phyloP scores from a whole-genome alignment of 2,329 filamentous ascomycete species.

The Colletotrichum siamense region DNA sequence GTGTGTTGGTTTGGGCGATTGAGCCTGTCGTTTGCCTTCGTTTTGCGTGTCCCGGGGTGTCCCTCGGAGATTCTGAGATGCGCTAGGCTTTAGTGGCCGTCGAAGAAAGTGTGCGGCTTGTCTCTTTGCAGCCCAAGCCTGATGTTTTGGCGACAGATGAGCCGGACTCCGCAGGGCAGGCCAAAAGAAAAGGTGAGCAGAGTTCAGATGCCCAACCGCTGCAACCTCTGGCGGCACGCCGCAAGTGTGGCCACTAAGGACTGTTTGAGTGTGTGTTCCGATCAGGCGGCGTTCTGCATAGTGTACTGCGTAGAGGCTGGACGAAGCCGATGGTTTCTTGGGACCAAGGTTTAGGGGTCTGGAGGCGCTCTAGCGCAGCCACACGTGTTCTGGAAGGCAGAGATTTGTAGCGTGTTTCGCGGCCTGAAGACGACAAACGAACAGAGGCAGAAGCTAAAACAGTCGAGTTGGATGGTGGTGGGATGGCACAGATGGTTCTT shows the following conservation, averaged over 20 bases:
- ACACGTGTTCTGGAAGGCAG: background rate
- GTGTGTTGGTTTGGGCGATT: background rate
- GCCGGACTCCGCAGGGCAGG: background rate
- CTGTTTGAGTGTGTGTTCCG: background rate
- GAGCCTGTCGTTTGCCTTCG: background rate
- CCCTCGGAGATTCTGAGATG: slow-evolving; percentile 16
- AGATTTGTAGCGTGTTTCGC: background rate
- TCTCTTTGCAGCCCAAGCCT: background rate
- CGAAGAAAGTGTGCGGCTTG: slow-evolving; percentile 11
- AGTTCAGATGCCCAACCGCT: slow-evolving; percentile 8
- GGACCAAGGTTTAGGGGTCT: slow-evolving; percentile 1
- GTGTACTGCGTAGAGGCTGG: background rate
- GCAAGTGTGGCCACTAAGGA: background rate
- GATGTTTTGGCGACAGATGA: background rate
- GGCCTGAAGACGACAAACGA: background rate
- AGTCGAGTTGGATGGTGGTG: background rate
- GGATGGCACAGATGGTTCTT: background rate
- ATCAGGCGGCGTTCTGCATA: background rate
- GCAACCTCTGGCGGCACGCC: background rate
- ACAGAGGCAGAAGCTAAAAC: background rate
- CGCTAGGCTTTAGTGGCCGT: slow-evolving; percentile 9
- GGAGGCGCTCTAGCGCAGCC: background rate
- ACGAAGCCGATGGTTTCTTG: background rate
- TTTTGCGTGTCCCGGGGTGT: slow-evolving; percentile 8
- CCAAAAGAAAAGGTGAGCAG: background rate